Evolutionary conservation across 1,284 basidiomycete genomes (phyloP), one percentile per base, ranked within the genome.

Genomic region (Xanthoconium separans): DNA sequence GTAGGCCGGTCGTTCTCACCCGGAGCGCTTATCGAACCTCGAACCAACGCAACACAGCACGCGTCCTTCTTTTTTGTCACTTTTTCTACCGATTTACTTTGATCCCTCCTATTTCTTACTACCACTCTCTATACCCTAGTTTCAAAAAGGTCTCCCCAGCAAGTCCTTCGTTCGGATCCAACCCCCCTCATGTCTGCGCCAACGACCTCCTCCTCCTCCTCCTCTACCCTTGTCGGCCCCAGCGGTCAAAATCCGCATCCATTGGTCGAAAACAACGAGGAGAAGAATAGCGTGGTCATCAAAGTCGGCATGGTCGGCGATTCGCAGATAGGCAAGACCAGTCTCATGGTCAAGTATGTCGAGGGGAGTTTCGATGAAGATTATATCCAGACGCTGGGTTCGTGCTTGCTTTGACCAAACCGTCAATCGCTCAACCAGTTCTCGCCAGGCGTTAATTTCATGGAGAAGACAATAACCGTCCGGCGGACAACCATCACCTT

Each of bases 281-380:
- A 89, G 69, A 87, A 87, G 81, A 90, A 90, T 70, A 95, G 92
- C 69, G 93, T 98, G 65, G 92, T 96, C 54, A 89, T 97, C 73
- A 97, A 99, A 74, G 95, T 98, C 51, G 95, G 95, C 54, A 98
- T 98, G 95, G 93, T 99, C 37, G 96, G 96, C 50, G 96, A 99
- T 77, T 94, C 94, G 65, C 95, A 98, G 77, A 98, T 98, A 68
- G 95, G 95, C 63, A 98, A 98, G 82, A 98, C 95, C 57, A 93
- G 90, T 73, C 80, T 98, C 69, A 98, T 98, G 95, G 95, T 97
- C 69, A 95, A 96, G 78, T 98, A 98, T 68, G 94, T 96, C 58
- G 95, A 98, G 77, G 95, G 95, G 55, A 93, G 90, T 73, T 95
- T 95, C 72, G 93, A 95, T 75, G 95, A 98, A 78, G 95, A 98